phyloP scores from a whole-genome alignment of 2,329 filamentous ascomycete species.

The Beauveria scarabaeidicola region DNA sequence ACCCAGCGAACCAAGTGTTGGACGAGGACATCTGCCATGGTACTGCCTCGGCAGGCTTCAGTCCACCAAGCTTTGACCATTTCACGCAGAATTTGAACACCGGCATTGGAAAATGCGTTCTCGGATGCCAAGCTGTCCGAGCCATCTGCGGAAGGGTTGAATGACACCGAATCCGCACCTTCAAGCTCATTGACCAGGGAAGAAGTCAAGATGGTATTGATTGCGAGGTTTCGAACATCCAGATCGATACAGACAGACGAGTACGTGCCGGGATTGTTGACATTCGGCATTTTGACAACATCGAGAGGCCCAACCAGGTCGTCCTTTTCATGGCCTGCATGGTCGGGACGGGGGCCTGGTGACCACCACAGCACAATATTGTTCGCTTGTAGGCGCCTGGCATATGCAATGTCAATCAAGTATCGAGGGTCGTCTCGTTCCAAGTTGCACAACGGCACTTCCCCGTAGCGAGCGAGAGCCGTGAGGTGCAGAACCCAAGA shows the following conservation, averaged over 20 bases:
- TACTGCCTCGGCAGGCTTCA: slow-evolving; percentile 81
- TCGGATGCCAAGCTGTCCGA: slow-evolving; percentile 63
- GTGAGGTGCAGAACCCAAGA: slow-evolving; percentile 86
- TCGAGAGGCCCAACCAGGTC: slow-evolving; percentile 78
- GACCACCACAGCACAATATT: slow-evolving; percentile 98
- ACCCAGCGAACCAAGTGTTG: slow-evolving; percentile 97
- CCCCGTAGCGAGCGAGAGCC: slow-evolving; percentile 81
- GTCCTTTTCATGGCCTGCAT: slow-evolving; percentile 91
- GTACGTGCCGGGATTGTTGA: slow-evolving; percentile 91
- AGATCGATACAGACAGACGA: slow-evolving; percentile 94
- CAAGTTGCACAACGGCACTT: slow-evolving; percentile 90
- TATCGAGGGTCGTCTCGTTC: slow-evolving; percentile 91
- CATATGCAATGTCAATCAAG: slow-evolving; percentile 93
- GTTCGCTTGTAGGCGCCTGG: slow-evolving; percentile 78
- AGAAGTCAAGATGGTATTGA: slow-evolving; percentile 95
- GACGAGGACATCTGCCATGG: slow-evolving; percentile 96
- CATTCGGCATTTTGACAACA: slow-evolving; percentile 79
- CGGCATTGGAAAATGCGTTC: slow-evolving; percentile 85
- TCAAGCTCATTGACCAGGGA: slow-evolving; percentile 96
- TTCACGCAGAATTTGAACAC: slow-evolving; percentile 82
- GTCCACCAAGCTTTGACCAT: slow-evolving; percentile 99
- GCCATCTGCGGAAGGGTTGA: slow-evolving; percentile 50
- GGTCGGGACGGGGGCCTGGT: slow-evolving; percentile 73
- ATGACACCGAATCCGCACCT: slow-evolving; percentile 75
- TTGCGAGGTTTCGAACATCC: slow-evolving; percentile 85